Percentiles rank a stretch among this genome's conserved stretches.
These are phyloP conservation scores for Leccinum broughii DNA, from an alignment of 768 basidiomycete genomes.

Conservation along the genomic window DNA sequence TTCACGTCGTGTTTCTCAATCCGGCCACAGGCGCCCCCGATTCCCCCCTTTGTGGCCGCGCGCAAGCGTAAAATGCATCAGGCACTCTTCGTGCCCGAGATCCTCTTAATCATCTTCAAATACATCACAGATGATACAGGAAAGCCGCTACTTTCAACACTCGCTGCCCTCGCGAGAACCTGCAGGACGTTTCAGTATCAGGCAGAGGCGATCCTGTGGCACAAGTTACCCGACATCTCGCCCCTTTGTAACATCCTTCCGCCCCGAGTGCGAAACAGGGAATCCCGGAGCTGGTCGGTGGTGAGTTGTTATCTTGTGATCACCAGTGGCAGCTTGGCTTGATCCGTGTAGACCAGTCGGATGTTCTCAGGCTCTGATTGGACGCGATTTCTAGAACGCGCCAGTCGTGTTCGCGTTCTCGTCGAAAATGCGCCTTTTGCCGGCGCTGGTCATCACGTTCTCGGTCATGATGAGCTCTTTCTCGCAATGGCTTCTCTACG, in stretches of 20 bases:
- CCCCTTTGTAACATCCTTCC: slow-evolving; percentile 21
- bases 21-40: slow-evolving; percentile 19
- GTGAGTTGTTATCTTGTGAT: slow-evolving; percentile 10
- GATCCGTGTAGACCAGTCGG: slow-evolving; percentile 18
- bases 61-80: slow-evolving; percentile 15
- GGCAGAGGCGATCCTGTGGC: slow-evolving; percentile 29
- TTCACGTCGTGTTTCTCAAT: slow-evolving; percentile 6
- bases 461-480: slow-evolving; percentile 9
- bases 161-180: slow-evolving; percentile 30
- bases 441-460: background rate
- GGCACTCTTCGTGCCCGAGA: slow-evolving; percentile 22
- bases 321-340: background rate
- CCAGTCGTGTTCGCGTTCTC: slow-evolving; percentile 18
- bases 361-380: slow-evolving; percentile 20
- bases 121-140: slow-evolving; percentile 18
- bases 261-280: slow-evolving; percentile 12
- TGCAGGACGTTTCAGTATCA: slow-evolving; percentile 21
- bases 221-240: slow-evolving; percentile 10
- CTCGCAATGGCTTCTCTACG: slow-evolving; percentile 19
- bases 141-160: slow-evolving; percentile 16
- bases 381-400: slow-evolving; percentile 20
- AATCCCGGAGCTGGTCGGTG: slow-evolving; percentile 19
- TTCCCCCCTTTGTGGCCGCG: background rate
- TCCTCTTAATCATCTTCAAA: slow-evolving; percentile 25
- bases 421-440: background rate